phyloP scores from a whole-genome alignment of 495 filamentous ascomycete species.

The Aspergillus mulundensis region DNA sequence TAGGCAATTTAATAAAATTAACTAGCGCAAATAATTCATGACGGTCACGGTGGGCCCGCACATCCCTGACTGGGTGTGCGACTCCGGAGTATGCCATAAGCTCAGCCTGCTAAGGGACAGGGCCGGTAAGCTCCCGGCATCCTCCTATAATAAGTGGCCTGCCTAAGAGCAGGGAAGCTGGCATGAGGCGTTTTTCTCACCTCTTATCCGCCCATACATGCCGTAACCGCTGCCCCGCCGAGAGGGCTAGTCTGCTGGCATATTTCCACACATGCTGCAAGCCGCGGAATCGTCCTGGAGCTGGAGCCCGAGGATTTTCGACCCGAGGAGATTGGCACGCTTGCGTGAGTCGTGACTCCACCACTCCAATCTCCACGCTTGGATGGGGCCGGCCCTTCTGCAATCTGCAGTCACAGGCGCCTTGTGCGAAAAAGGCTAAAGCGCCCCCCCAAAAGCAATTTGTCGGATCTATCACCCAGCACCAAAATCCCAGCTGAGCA shows the following conservation, averaged over 20 bases:
- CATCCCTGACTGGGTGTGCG: conserved; percentile 23
- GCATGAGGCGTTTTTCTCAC: conserved; percentile 21
- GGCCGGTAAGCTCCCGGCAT: conserved; percentile 24
- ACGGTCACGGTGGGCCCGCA: conserved; percentile 18
- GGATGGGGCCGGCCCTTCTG: conserved; percentile 20
- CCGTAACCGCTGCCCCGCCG: conserved; percentile 1
- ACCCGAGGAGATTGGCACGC: conserved; percentile 10
- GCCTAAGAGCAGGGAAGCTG: conserved; percentile 11
- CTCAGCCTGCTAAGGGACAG: conserved; percentile 21
- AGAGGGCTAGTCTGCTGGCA: conserved; percentile 9
- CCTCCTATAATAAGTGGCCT: conserved; percentile 3
- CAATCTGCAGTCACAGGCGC: conserved; percentile 2
- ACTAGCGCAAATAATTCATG: conserved; percentile 21
- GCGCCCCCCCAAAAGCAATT: conserved; percentile 6
- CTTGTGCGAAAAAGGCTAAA: conserved; percentile 7
- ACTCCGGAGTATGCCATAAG: conserved; percentile 16
- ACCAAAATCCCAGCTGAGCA: not conserved
- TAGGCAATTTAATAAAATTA: conserved; percentile 16
- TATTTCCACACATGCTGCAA: conserved; percentile 8
- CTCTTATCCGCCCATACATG: not conserved
- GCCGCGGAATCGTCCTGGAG: not conserved
- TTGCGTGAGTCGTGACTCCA: conserved; percentile 3
- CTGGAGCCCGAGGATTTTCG: not conserved
- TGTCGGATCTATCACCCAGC: not conserved
- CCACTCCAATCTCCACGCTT: not conserved